Conservation (phyloP, 768 basidiomycete species). For the Suillus lakei region DNA sequence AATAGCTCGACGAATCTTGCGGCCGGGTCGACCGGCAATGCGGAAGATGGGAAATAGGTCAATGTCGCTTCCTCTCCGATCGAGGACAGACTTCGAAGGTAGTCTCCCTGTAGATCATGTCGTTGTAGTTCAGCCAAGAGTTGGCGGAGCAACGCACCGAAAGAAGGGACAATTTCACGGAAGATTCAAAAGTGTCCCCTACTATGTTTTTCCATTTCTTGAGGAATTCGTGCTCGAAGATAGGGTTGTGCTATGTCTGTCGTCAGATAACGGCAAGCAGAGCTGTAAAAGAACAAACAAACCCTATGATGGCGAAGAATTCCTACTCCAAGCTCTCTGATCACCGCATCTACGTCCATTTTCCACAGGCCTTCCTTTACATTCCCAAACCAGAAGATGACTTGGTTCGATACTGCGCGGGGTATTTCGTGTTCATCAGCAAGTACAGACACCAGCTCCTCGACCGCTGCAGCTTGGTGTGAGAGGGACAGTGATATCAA, state of each 20-base stretch:
- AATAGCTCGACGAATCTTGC: conserved; percentile 90
- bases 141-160: conserved; percentile 47
- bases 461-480: conserved; percentile 56
- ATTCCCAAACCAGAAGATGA: conserved; percentile 85
- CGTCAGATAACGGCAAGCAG: background rate
- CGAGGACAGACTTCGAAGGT: conserved; percentile 51
- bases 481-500: conserved; percentile 67
- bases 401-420: conserved; percentile 61
- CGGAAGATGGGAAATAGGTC: conserved; percentile 76
- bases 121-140: background rate
- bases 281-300: conserved; percentile 1
- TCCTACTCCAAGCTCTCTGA: conserved; percentile 79
- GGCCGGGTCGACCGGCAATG: conserved; percentile 76
- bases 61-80: conserved; percentile 45
- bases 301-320: conserved; percentile 70
- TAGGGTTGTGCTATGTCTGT: conserved; percentile 56
- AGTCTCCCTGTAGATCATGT: conserved; percentile 72
- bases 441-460: conserved; percentile 62
- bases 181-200: conserved; percentile 74
- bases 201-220: conserved; percentile 72
- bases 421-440: conserved; percentile 77
- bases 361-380: conserved; percentile 62
- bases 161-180: conserved; percentile 69
- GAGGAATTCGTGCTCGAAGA: conserved; percentile 60
- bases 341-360: conserved; percentile 62